A percentile compares a stretch with the other conserved stretches of the same genome.
Conservation (phyloP, 2,329 filamentous ascomycete species). For the Aciculosporium take region DNA sequence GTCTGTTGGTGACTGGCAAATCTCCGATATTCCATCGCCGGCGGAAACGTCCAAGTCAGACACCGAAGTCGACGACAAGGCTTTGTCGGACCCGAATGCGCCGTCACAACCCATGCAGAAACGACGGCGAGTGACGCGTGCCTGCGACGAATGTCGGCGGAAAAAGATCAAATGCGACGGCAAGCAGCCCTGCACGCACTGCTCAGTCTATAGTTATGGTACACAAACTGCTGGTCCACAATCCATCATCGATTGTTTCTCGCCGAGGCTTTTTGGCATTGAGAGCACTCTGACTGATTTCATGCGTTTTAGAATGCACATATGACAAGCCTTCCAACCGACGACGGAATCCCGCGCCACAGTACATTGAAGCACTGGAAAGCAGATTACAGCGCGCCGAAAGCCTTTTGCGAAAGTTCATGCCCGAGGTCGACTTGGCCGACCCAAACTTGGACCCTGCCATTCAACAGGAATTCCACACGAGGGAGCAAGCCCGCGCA, state of each 20-base stretch:
- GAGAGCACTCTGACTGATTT: background rate
- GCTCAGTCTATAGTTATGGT: constrained; percentile 98
- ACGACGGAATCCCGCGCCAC: constrained; percentile 75
- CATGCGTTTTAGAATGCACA: constrained; percentile 57
- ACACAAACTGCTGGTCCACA: constrained; percentile 17
- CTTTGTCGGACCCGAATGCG: constrained; percentile 16
- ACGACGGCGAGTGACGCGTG: constrained; percentile 61
- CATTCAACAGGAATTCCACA: constrained; percentile 54
- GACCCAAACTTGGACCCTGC: constrained; percentile 71
- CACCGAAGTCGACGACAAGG: constrained; percentile 25
- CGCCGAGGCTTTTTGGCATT: background rate
- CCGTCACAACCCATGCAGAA: constrained; percentile 54
- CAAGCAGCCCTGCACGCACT: constrained; percentile 84
- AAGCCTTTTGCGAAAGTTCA: constrained; percentile 59
- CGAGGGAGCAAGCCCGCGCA: constrained; percentile 36
- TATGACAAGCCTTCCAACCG: constrained; percentile 92
- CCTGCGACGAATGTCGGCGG: constrained; percentile 68
- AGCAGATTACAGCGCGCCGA: constrained; percentile 72
- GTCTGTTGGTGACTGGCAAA: constrained; percentile 22
- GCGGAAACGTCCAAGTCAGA: constrained; percentile 30
- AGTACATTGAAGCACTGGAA: constrained; percentile 85
- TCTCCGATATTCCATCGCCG: constrained; percentile 23
- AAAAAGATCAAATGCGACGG: constrained; percentile 85
- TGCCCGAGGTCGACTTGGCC: constrained; percentile 72
- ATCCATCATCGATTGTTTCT: background rate